phyloP scores from a whole-genome alignment of 2,329 filamentous ascomycete species.

The Scytalidium lignicola region DNA sequence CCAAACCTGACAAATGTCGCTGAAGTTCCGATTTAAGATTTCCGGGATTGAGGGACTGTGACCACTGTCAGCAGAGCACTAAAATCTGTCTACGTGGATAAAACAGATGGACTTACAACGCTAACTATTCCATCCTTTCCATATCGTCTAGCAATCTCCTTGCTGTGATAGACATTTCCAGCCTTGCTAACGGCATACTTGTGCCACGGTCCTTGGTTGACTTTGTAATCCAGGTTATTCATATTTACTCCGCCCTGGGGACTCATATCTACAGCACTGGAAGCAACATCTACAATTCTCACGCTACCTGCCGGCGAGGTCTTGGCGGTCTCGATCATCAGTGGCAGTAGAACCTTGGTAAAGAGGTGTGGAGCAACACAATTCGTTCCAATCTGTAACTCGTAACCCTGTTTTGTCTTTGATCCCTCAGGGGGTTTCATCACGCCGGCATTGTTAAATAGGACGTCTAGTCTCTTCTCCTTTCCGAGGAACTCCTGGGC shows the following conservation, averaged over 20 bases:
- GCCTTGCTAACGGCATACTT: slow-evolving; percentile 24
- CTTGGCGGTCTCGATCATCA: slow-evolving; percentile 26
- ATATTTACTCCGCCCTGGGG: slow-evolving; percentile 19
- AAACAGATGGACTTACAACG: slow-evolving; percentile 14
- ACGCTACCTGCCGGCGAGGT: slow-evolving; percentile 20
- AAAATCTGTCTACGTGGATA: neutral
- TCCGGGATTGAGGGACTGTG: slow-evolving; percentile 24
- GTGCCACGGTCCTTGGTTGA: slow-evolving; percentile 7
- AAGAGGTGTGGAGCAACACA: slow-evolving; percentile 33
- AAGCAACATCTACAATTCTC: slow-evolving; percentile 30
- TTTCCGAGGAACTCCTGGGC: slow-evolving; percentile 30
- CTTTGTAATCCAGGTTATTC: slow-evolving; percentile 20
- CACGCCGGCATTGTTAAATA: slow-evolving; percentile 36
- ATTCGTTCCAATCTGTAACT: slow-evolving; percentile 33
- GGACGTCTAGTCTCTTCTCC: slow-evolving; percentile 33
- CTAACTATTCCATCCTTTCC: slow-evolving; percentile 19
- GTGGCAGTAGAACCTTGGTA: slow-evolving; percentile 31
- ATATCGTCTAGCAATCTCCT: slow-evolving; percentile 19
- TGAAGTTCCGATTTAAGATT: slow-evolving; percentile 21
- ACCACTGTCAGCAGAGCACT: neutral
- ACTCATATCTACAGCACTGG: slow-evolving; percentile 18
- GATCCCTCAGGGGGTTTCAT: slow-evolving; percentile 31
- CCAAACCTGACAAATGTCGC: slow-evolving; percentile 10
- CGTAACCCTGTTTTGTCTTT: slow-evolving; percentile 30
- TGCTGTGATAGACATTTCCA: slow-evolving; percentile 19